A percentile compares a stretch with the other conserved stretches of the same genome.
phyloP scores from a whole-genome alignment of 306 rosid species.

The Hippophae tibetana region DNA sequence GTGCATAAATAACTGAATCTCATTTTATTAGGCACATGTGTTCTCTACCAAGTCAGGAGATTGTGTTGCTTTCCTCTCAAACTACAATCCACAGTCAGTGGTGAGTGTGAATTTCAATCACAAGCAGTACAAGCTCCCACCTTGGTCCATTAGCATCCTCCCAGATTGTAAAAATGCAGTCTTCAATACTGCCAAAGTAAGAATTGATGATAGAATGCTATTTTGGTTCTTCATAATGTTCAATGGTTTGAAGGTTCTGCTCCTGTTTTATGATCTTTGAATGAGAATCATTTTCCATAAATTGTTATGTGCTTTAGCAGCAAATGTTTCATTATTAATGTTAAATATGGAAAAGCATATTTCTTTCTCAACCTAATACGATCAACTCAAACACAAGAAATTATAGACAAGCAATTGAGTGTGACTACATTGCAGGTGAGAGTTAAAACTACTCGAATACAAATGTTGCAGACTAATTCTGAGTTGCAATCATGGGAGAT shows the following conservation, averaged over 20 bases:
- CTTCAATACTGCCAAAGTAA: constrained; percentile 78
- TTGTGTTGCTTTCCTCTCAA: constrained; percentile 83
- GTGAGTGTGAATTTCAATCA: constrained; percentile 50
- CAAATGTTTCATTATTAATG: background rate
- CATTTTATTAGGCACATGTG: constrained; percentile 49
- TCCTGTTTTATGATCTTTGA: background rate
- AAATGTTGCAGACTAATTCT: constrained; percentile 31
- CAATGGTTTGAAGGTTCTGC: background rate
- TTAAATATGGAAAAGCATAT: background rate
- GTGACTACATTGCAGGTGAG: constrained; percentile 37
- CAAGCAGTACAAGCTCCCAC: constrained; percentile 51
- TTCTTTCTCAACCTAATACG: no score
- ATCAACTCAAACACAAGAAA: background rate
- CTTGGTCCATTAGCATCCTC: constrained; percentile 86
- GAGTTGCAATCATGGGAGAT: constrained; percentile 42
- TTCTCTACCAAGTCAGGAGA: constrained; percentile 44
- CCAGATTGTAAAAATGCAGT: constrained; percentile 69
- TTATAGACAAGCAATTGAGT: constrained; percentile 5
- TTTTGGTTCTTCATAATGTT: background rate
- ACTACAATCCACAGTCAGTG: constrained; percentile 38
- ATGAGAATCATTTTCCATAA: background rate
- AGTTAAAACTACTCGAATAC: constrained; percentile 28
- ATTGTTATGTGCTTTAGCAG: no score
- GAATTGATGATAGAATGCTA: background rate
- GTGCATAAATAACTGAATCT: constrained; percentile 7